Evolutionary conservation across 331 rosid species (phyloP).

Genomic region (Quercus phellos): DNA sequence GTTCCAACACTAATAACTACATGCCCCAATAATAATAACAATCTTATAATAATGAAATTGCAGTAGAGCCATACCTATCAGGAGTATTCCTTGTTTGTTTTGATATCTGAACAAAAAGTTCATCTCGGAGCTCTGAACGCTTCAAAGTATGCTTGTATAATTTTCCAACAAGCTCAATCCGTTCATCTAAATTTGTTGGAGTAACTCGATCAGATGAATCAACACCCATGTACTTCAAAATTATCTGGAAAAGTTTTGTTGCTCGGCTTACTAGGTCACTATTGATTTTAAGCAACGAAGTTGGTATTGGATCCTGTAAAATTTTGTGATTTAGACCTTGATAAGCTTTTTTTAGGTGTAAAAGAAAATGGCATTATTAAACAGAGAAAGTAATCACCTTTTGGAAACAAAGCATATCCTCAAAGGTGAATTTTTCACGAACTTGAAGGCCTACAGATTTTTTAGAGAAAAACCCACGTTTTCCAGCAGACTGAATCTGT

Average conservation of each 20-base stretch:
- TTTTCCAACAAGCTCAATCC: conserved; percentile 76
- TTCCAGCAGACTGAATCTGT: conserved; percentile 93
- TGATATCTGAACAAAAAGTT: conserved; percentile 83
- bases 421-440: conserved; percentile 76
- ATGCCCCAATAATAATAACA: conserved; percentile 9
- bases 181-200: conserved; percentile 69
- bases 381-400: conserved; percentile 45
- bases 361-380: background rate
- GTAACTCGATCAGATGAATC: conserved; percentile 71
- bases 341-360: background rate
- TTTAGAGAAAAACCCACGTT: conserved; percentile 86
- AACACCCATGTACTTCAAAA: conserved; percentile 87
- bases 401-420: conserved; percentile 94
- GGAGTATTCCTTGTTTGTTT: conserved; percentile 94
- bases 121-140: conserved; percentile 88
- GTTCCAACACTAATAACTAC: background rate
- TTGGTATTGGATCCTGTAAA: conserved; percentile 83
- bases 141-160: conserved; percentile 86
- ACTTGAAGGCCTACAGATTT: conserved; percentile 72
- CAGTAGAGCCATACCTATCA: conserved; percentile 52
- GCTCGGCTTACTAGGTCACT: conserved; percentile 82
- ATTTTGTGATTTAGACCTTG: conserved; percentile 12
- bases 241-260: conserved; percentile 69
- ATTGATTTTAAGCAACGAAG: conserved; percentile 74
- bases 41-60: background rate